Base-by-base conservation (phyloP, 495 filamentous ascomycete species). In the Aspergillus coremiiformis region DNA sequence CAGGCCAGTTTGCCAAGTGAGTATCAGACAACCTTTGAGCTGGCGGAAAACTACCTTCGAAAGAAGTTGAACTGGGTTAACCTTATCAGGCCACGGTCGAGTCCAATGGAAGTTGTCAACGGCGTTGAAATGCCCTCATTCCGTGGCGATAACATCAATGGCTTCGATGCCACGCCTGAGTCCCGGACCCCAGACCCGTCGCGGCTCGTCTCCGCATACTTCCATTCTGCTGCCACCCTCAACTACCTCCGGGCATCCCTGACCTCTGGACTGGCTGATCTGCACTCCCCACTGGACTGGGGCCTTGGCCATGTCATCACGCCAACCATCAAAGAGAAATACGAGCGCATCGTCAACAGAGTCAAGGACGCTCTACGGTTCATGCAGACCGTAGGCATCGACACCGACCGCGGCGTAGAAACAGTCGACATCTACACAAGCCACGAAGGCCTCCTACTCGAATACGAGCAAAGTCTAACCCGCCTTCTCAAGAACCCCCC, bases 361-460 rank as follows among this genome's bases (percentile, higher is more conserved):
- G 90, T 98, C 59, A 86, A 85, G 19, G 93, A 96, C 49, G 90
- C 90, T 53, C 77, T 96, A 1, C 84, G 87, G 22, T 96, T 98
- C 78, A 96, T 98, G 90, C 84, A 80, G 48, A 96, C 93, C 15
- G 83, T 97, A 29, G 93, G 91, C 51, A 90, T 93, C 46, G 92
- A 96, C 65, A 90, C 84, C 42, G 83, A 89, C 30, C 86, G 86
- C 60, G 71, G 75, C 30, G 79, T 97, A 24, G 84, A 93, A 55
- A 95, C 91, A n/a, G 89, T 96, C 23, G 93, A 98, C 58, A 76
- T 98, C 32, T 98, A 78, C 75, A 96, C 92, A 20, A 93, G 87
- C 62, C 93, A 98, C 67, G 93, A 98, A 68, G 93, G 90, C 4
- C 78, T 98, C 4, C 81, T 96, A 0, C 81, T 98, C 20, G 93